Evolutionary conservation across 2,329 filamentous ascomycete genomes (phyloP).

Genomic region (Claviceps purpurea): DNA sequence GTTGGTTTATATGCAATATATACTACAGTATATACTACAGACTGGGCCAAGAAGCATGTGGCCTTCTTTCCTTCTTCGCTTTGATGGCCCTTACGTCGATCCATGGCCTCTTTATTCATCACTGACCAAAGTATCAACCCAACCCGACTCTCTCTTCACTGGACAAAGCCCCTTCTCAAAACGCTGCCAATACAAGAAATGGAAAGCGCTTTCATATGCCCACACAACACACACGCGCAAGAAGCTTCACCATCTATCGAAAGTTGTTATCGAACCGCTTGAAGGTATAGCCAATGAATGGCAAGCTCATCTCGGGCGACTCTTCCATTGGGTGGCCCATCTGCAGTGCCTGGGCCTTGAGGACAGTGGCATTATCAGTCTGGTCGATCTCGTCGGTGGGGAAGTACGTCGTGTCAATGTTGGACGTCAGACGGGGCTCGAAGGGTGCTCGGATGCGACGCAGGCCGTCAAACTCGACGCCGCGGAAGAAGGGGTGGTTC

Average conservation of each 20-base stretch:
- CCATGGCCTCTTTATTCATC: no score
- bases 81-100: no score
- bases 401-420: conserved; percentile 96
- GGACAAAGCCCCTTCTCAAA: background rate
- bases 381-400: conserved; percentile 97
- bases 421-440: conserved; percentile 83
- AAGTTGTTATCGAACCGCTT: conserved; percentile 81
- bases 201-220: background rate
- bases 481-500: conserved; percentile 87
- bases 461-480: conserved; percentile 87
- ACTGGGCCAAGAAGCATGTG: background rate
- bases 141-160: no score
- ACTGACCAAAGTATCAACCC: no score
- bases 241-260: conserved; percentile 25
- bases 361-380: conserved; percentile 77
- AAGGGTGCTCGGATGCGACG: conserved; percentile 91
- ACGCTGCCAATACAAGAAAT: background rate
- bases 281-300: conserved; percentile 58
- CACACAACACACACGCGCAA: background rate
- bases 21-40: no score
- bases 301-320: conserved; percentile 86
- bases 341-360: conserved; percentile 71
- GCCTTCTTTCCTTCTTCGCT: background rate
- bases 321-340: conserved; percentile 56
- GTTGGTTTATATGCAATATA: no score